Base-by-base conservation (phyloP, 2,329 filamentous ascomycete genomes). In the Venturia asperata region DNA sequence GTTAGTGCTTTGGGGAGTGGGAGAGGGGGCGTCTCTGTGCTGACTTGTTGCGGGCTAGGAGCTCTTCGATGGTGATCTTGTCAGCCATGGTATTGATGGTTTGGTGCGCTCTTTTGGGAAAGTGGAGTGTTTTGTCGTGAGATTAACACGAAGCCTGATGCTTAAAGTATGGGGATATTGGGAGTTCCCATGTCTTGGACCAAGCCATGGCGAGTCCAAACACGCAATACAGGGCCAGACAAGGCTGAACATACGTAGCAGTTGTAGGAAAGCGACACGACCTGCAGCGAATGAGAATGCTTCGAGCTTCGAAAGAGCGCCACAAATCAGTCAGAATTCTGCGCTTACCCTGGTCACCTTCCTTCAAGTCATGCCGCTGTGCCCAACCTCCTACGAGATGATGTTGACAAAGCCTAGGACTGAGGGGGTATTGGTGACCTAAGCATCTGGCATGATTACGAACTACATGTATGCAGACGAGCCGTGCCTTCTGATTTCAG, bases 21-120 rank as follows among this genome's bases (percentile, higher is more conserved):
- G 13, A 7, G 5, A 27, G 2, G 1, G 37, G 17, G 49, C 7
- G 24, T 5, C 11, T 15, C 17, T 58, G 30, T 58, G 30, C 52
- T 34, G 27, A 58, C 58, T 62, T 65, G 58, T 65, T 65, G 42
- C 64, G 64, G 17, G 30, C 56, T 5, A 65, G 27, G 27, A 65
- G 43, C n/a, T 65, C 64, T 27, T 62, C 60, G 17, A 62, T n/a
- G n/a, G 64, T 47, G 27, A 62, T 60, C 10, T 52, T 42, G 21
- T 56, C 34, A 27, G 64, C 42, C 64, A 65, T 65, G 27, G 10
- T 42, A 24, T 10, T 62, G 47, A 27, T 15, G 3, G 9, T 27
- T 52, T 7, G 11, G 4, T 47, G 7, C 19, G 27, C 47, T 27
- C 0, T 27, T 11, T 17, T 27, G 27, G 47, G 10, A 2, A 17